These are phyloP conservation scores for Cajanus cajan DNA, from an alignment of 306 rosid genomes.

Conservation along the genomic window DNA sequence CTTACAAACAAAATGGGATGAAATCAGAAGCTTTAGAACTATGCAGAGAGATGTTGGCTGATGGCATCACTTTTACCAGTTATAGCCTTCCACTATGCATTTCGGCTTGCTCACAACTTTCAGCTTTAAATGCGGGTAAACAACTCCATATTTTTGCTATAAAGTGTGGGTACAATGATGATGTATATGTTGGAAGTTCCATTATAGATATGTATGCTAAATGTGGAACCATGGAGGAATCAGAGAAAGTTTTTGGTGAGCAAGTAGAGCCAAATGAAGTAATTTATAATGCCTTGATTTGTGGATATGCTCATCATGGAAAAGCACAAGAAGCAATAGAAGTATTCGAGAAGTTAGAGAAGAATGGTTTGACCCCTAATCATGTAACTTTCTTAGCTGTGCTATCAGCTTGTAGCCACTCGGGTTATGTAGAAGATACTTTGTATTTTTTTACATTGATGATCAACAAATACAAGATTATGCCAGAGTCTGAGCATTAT, in stretches of 20 bases:
- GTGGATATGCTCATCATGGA: slow-evolving; percentile 57
- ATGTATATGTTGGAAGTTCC: slow-evolving; percentile 53
- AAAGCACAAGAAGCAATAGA: slow-evolving; percentile 43
- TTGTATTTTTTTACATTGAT: slow-evolving; percentile 37
- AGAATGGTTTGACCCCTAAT: slow-evolving; percentile 39
- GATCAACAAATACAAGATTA: slow-evolving; percentile 38
- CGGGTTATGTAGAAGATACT: slow-evolving; percentile 35
- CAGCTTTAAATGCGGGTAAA: slow-evolving; percentile 35
- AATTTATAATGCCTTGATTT: slow-evolving; percentile 46
- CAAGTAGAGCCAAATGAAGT: slow-evolving; percentile 45
- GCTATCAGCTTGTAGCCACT: slow-evolving; percentile 52
- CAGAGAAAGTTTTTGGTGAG: slow-evolving; percentile 41
- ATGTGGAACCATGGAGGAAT: slow-evolving; percentile 49
- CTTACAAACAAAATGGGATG: slow-evolving; percentile 46
- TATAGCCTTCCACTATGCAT: slow-evolving; percentile 54
- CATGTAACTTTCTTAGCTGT: slow-evolving; percentile 46
- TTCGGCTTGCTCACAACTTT: slow-evolving; percentile 49
- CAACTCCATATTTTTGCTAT: slow-evolving; percentile 40
- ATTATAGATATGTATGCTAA: slow-evolving; percentile 55
- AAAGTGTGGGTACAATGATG: slow-evolving; percentile 45
- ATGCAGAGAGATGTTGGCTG: slow-evolving; percentile 49
- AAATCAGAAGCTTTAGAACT: slow-evolving; percentile 44
- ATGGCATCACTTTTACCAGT: slow-evolving; percentile 47
- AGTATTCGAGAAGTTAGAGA: slow-evolving; percentile 38
- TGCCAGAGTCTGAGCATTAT: slow-evolving; percentile 53